Percentiles rank a stretch among this genome's conserved stretches.
Conservation (phyloP, 495 filamentous ascomycete genomes). For the Beverwykella pulmonaria region DNA sequence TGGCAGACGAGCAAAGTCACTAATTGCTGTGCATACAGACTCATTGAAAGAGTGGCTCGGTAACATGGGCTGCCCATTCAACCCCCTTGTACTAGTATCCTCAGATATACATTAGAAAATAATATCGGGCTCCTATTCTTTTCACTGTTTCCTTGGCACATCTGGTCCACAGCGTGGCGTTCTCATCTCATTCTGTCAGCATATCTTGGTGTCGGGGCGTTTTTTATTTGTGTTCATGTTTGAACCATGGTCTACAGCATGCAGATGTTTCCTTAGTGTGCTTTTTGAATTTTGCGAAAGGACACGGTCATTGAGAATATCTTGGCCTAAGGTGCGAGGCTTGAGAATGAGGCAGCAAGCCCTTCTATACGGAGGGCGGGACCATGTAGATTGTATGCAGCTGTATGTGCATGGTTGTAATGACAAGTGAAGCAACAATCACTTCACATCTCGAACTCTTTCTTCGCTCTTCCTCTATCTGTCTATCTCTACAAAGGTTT, state of each 20-base stretch:
- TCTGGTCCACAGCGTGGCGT: neutral
- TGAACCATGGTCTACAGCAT: no score
- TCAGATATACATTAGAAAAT: neutral
- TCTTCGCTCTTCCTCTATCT: neutral
- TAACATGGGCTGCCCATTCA: neutral
- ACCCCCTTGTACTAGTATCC: neutral
- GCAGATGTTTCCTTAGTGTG: neutral
- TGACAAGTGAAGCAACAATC: no score
- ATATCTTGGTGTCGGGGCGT: neutral
- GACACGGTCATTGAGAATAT: no score
- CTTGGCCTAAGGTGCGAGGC: no score
- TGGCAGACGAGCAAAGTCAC: neutral
- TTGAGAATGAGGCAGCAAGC: no score
- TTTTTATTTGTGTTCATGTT: neutral
- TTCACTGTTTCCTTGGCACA: neutral
- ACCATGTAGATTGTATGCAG: no score
- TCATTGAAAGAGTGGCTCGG: slow-evolving; percentile 33
- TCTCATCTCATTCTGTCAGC: neutral
- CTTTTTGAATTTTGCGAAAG: neutral
- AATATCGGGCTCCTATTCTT: neutral
- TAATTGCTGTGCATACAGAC: slow-evolving; percentile 11
- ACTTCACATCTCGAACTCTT: neutral
- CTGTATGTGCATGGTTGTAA: no score
- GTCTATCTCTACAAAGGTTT: neutral
- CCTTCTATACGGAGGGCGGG: no score